phyloP scores from a whole-genome alignment of 1,284 basidiomycete genomes.

The Trichosporon sp. region DNA sequence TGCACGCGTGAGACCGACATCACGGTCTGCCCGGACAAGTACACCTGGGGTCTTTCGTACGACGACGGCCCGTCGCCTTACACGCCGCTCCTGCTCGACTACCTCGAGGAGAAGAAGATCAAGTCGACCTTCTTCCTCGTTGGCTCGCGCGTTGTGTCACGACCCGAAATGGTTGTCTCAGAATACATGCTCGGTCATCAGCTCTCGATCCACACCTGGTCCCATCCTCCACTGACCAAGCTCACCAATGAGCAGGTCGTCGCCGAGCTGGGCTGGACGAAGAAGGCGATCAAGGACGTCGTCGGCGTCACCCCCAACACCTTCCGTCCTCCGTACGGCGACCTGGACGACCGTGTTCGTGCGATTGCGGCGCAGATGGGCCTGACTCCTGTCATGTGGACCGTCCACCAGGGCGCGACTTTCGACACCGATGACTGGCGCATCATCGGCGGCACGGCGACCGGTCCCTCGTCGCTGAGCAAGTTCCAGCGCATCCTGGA shows the following conservation, averaged over 20 bases:
- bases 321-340: slow-evolving; percentile 63
- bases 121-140: slow-evolving; percentile 53
- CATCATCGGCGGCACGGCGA: slow-evolving; percentile 65
- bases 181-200: slow-evolving; percentile 38
- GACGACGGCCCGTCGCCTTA: slow-evolving; percentile 54
- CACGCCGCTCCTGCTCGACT: slow-evolving; percentile 51
- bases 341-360: slow-evolving; percentile 33
- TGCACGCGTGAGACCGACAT: slow-evolving; percentile 68
- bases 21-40: slow-evolving; percentile 67
- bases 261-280: slow-evolving; percentile 88
- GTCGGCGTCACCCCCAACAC: slow-evolving; percentile 70
- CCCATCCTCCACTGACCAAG: slow-evolving; percentile 59
- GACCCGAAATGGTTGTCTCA: slow-evolving; percentile 24
- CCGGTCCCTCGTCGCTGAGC: slow-evolving; percentile 56
- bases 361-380: slow-evolving; percentile 39
- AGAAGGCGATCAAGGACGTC: slow-evolving; percentile 74
- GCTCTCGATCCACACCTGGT: slow-evolving; percentile 53
- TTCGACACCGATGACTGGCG: slow-evolving; percentile 85
- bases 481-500: slow-evolving; percentile 49
- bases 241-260: slow-evolving; percentile 82
- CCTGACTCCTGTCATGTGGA: slow-evolving; percentile 47
- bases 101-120: slow-evolving; percentile 51
- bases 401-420: slow-evolving; percentile 35
- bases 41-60: slow-evolving; percentile 45
- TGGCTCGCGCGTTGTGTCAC: slow-evolving; percentile 15